phyloP scores from a whole-genome alignment of 2,329 filamentous ascomycete genomes.

The Talaromyces islandicus region DNA sequence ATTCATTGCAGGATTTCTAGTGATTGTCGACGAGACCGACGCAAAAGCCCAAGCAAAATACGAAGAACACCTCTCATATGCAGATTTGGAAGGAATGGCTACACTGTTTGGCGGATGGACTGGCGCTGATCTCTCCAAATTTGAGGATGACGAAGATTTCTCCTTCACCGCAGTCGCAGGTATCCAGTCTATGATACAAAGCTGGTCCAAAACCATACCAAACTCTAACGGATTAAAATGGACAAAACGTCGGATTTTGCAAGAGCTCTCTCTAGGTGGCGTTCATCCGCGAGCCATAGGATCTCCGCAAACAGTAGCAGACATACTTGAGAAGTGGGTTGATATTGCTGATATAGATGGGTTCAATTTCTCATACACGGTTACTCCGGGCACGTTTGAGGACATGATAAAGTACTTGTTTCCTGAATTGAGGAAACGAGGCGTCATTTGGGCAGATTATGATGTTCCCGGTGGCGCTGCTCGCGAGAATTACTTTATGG shows the following conservation, averaged over 20 bases:
- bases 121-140: conserved; percentile 39
- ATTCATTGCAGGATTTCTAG: conserved; percentile 39
- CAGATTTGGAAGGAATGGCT: conserved; percentile 39
- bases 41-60: conserved; percentile 40
- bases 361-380: conserved; percentile 43
- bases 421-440: conserved; percentile 36
- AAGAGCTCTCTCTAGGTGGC: conserved; percentile 29
- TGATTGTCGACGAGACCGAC: conserved; percentile 41
- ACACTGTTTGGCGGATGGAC: conserved; percentile 45
- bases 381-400: conserved; percentile 48
- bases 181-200: conserved; percentile 40
- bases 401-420: conserved; percentile 47
- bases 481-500: conserved; percentile 34
- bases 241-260: conserved; percentile 30
- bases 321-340: conserved; percentile 39
- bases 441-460: conserved; percentile 36
- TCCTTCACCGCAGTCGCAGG: conserved; percentile 36
- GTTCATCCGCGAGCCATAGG: conserved; percentile 32
- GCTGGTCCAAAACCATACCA: conserved; percentile 39
- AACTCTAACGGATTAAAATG: conserved; percentile 35
- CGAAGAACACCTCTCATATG: conserved; percentile 37
- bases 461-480: conserved; percentile 31
- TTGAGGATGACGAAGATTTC: conserved; percentile 42
- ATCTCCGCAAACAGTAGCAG: conserved; percentile 30
- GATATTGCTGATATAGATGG: conserved; percentile 38